Percentiles rank a stretch among this genome's conserved stretches.
Conservation (phyloP, 148 eudicot species). For the Rhododendron ferrugineum region DNA sequence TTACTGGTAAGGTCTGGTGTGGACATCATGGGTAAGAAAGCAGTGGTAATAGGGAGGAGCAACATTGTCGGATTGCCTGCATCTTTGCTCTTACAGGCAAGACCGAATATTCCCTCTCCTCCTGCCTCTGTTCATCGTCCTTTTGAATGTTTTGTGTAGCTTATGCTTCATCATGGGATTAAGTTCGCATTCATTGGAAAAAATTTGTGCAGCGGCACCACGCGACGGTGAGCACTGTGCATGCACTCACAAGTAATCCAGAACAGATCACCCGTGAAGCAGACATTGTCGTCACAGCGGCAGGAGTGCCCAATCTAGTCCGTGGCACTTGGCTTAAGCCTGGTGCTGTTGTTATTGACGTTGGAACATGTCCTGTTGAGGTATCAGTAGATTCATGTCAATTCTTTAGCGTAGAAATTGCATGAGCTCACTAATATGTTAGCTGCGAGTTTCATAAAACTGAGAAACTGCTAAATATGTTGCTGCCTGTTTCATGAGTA, state of each 20-base stretch:
- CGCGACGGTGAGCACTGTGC: conserved; percentile 66
- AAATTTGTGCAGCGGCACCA: conserved; percentile 56
- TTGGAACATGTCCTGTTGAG: conserved; percentile 70
- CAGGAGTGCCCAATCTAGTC: conserved; percentile 70
- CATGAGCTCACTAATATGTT: neutral
- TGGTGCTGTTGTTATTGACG: conserved; percentile 70
- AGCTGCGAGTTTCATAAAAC: neutral
- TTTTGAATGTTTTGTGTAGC: neutral
- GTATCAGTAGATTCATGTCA: conserved; percentile 20
- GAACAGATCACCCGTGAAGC: conserved; percentile 57
- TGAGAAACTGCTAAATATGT: neutral
- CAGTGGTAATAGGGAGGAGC: conserved; percentile 81
- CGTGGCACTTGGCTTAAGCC: conserved; percentile 77
- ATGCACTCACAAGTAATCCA: conserved; percentile 51
- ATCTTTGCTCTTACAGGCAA: conserved; percentile 68
- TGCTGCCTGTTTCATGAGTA: neutral
- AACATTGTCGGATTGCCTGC: conserved; percentile 75
- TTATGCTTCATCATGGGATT: neutral
- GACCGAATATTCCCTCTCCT: neutral
- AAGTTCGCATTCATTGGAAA: conserved; percentile 11
- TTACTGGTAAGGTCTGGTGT: conserved; percentile 59
- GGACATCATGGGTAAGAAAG: conserved; percentile 65
- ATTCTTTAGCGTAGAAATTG: neutral
- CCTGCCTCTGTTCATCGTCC: neutral
- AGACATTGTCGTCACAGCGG: conserved; percentile 68